Conservation (phyloP, 192 early-diverging fungal genomes). For the Coemansia sp. region DNA sequence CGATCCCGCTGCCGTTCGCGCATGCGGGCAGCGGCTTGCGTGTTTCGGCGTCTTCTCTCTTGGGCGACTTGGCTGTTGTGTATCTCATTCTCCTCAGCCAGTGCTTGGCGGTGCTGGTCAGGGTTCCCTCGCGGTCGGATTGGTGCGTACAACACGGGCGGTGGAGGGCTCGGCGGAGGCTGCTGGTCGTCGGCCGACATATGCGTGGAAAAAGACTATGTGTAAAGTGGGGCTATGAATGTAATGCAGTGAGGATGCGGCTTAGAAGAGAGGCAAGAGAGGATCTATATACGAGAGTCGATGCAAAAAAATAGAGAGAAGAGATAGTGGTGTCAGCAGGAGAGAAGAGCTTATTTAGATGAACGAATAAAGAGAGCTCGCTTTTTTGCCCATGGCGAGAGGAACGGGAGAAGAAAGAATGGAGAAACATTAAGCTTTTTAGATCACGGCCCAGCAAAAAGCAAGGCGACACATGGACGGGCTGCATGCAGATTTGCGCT, state of each 20-base stretch:
- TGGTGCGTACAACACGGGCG: conserved; percentile 18
- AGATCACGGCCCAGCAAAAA: neutral
- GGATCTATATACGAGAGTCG: neutral
- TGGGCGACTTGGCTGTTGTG: conserved; percentile 27
- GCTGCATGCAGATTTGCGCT: conserved; percentile 10
- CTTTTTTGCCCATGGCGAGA: conserved; percentile 1
- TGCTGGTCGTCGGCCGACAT: conserved; percentile 10
- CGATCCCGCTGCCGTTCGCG: conserved; percentile 50
- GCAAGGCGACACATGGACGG: neutral
- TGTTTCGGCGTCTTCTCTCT: conserved; percentile 41
- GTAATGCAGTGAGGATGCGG: conserved; percentile 5
- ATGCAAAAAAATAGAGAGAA: neutral
- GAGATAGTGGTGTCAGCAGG: neutral
- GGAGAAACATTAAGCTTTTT: conserved; percentile 10
- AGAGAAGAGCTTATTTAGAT: neutral
- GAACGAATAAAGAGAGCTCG: neutral
- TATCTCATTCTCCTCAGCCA: conserved; percentile 48
- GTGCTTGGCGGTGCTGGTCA: conserved; percentile 50
- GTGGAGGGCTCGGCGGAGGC: neutral
- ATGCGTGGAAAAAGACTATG: neutral
- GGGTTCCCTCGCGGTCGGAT: conserved; percentile 54
- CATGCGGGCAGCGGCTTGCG: conserved; percentile 52
- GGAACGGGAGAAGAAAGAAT: neutral
- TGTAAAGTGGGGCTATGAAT: neutral
- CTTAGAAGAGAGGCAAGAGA: neutral